A percentile compares a stretch with the other conserved stretches of the same genome.
Conservation (phyloP, 495 filamentous ascomycete genomes). For the Aspergillus campestris region DNA sequence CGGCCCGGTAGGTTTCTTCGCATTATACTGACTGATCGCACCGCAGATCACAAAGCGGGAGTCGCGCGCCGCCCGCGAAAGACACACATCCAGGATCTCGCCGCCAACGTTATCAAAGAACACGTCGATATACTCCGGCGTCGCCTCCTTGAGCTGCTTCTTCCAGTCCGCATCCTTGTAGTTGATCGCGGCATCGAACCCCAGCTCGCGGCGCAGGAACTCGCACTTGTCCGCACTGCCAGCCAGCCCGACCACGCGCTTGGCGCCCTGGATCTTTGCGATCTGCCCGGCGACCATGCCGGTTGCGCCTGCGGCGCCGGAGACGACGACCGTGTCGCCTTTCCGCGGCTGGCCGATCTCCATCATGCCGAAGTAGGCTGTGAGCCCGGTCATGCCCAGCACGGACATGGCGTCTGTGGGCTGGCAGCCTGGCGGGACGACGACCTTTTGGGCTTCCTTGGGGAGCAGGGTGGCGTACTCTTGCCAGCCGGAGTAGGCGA, state of each 20-base stretch:
- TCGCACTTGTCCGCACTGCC: constrained; percentile 42
- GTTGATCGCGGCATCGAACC: constrained; percentile 46
- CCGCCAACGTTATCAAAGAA: constrained; percentile 52
- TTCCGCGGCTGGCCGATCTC: constrained; percentile 47
- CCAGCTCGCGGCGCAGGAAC: constrained; percentile 40
- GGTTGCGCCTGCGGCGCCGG: constrained; percentile 62
- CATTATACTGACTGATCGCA: constrained; percentile 47
- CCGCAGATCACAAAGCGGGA: constrained; percentile 47
- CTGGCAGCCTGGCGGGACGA: constrained; percentile 37
- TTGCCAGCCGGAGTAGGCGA: constrained; percentile 48
- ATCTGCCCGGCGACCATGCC: constrained; percentile 64
- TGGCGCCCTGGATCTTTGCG: constrained; percentile 52
- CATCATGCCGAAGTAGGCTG: constrained; percentile 60
- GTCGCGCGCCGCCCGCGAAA: constrained; percentile 37
- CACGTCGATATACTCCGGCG: constrained; percentile 46
- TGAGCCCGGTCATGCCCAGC: constrained; percentile 50
- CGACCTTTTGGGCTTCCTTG: constrained; percentile 34
- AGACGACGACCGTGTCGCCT: constrained; percentile 59
- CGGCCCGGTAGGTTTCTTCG: constrained; percentile 36
- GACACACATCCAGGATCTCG: constrained; percentile 46
- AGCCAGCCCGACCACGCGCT: constrained; percentile 43
- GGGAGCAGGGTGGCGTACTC: constrained; percentile 48
- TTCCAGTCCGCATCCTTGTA: constrained; percentile 49
- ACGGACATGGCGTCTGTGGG: constrained; percentile 54
- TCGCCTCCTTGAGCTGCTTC: constrained; percentile 37